Evolutionary conservation across 2,329 filamentous ascomycete genomes (phyloP), one percentile per base, ranked within the genome.

Genomic region (Coniochaeta pulveracea): DNA sequence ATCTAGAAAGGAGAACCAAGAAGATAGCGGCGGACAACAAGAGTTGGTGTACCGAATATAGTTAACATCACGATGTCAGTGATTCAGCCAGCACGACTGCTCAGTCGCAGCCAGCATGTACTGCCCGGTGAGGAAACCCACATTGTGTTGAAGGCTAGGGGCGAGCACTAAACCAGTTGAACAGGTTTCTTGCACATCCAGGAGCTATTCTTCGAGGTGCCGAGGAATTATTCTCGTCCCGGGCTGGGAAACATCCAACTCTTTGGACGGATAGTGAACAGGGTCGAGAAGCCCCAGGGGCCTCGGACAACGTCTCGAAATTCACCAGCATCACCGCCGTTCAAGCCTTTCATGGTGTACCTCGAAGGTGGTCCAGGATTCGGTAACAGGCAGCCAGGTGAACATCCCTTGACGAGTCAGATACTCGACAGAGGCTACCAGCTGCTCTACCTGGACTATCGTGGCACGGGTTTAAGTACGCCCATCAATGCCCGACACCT

Each of bases 351-450:
- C 57, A 60, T 79, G 34, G 66, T 88, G 40, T 94, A 80, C 51
- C 69, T 93, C 10, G 80, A 93, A 59, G 89, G 89, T 41, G 89
- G 89, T 0, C 89, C 88, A 0, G 88, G 88, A 3, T 77, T 81
- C 48, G 77, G 80, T 39, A 88, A 84, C 49, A 64, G 70, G 5
- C 64, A 79, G 32, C 88, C 89, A 2, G 80, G 93, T 50, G 71
- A 82, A 37, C 72, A 76, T 39, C 63, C 76, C 6, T 72, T 85
- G 50, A 81, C 83, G n/a, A 69, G 75, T 19, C 62, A 68, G 19
- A 68, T 85, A 36, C 66, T 95, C 5, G 75, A 79, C 38, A 78
- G 79, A 40, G 88, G 88, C 11, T 95, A 94, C 49, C 83, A 93
- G 54, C 63, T 85, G 28, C 69, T 96, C 3, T 79, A 81, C 42